Conservation (phyloP, 768 basidiomycete species). For the Punctularia strigosozonata region DNA sequence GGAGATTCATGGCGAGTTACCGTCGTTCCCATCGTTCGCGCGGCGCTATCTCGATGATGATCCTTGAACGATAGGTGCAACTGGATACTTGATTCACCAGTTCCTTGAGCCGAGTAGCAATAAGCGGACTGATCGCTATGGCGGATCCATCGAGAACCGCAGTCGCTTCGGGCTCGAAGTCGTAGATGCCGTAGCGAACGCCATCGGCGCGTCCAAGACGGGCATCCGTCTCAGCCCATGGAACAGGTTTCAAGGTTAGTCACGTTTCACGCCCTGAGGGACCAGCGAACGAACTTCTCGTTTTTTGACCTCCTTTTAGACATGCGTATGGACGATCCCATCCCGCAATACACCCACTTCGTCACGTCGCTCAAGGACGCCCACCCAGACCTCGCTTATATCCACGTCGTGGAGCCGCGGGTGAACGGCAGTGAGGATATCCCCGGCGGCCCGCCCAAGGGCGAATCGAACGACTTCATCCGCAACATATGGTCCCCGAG, state of each 20-base stretch:
- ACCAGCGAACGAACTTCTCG: background rate
- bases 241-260: conserved; percentile 21
- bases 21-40: no score
- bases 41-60: no score
- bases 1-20: conserved; percentile 32
- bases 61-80: no score
- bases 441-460: background rate
- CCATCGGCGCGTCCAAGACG: conserved; percentile 41
- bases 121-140: conserved; percentile 51
- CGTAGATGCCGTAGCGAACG: conserved; percentile 34
- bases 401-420: background rate
- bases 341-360: background rate
- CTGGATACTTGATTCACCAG: conserved; percentile 40
- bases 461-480: conserved; percentile 8
- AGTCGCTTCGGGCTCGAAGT: conserved; percentile 45
- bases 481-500: conserved; percentile 9
- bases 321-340: background rate
- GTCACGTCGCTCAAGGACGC: background rate
- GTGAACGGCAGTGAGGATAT: background rate
- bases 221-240: conserved; percentile 49
- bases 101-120: conserved; percentile 51
- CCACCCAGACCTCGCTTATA: background rate
- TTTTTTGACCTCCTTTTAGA: conserved; percentile 18
- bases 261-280: conserved; percentile 9
- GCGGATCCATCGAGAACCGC: conserved; percentile 53